Conservation (phyloP, 345 rosid species). For the Combretum micranthum region DNA sequence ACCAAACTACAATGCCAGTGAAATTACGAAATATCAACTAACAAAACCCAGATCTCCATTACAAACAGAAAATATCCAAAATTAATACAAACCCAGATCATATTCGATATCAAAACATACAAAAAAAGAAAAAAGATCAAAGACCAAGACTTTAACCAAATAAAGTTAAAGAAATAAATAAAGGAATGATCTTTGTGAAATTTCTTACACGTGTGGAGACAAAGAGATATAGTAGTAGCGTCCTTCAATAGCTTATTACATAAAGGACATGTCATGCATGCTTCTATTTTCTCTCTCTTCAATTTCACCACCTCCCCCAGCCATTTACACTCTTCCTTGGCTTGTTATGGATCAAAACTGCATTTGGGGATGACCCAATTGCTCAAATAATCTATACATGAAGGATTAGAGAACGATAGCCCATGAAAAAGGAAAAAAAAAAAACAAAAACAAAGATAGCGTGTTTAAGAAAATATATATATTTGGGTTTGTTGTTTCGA, state of each 20-base stretch:
- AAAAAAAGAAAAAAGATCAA: not conserved
- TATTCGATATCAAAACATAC: not conserved
- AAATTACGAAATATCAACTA: too few species aligned
- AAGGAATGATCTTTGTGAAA: not conserved
- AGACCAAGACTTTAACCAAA: conserved; percentile 7
- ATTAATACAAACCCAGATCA: too few species aligned
- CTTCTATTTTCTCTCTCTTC: conserved; percentile 38
- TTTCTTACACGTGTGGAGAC: conserved; percentile 72
- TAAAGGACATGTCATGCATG: conserved; percentile 80
- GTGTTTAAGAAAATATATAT: too few species aligned
- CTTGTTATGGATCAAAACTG: not conserved
- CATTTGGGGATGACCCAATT: not conserved
- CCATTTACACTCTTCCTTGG: conserved; percentile 21
- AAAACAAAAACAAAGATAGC: too few species aligned
- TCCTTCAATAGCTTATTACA: conserved; percentile 52
- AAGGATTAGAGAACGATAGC: too few species aligned
- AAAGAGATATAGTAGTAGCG: conserved; percentile 67
- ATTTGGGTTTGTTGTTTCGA: too few species aligned
- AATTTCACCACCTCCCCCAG: conserved; percentile 37
- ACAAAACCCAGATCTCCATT: too few species aligned
- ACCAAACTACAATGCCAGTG: too few species aligned
- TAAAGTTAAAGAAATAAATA: conserved; percentile 10
- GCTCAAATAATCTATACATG: not conserved
- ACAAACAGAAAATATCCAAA: too few species aligned
- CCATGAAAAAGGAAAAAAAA: too few species aligned